Conservation (phyloP, 1,284 basidiomycete species). For the Testicularia cyperi region DNA sequence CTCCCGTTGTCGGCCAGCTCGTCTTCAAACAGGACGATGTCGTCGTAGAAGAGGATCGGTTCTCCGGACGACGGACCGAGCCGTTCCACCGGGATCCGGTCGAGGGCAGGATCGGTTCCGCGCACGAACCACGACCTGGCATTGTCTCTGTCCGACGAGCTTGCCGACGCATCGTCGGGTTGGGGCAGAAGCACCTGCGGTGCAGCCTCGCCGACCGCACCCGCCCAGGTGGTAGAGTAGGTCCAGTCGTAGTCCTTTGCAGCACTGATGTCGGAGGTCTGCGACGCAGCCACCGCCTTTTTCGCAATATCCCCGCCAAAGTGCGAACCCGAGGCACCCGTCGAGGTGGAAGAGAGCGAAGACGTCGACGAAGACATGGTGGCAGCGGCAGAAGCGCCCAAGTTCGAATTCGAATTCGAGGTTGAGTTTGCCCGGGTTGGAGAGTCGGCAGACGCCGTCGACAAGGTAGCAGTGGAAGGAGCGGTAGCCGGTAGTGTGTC, state of each 20-base stretch:
- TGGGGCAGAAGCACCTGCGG: slow-evolving; percentile 11
- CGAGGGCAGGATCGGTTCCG: slow-evolving; percentile 42
- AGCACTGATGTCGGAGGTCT: slow-evolving; percentile 25
- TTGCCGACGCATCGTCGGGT: not conserved
- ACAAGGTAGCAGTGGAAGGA: not conserved
- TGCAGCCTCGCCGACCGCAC: slow-evolving; percentile 62
- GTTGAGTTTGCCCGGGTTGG: too few species aligned
- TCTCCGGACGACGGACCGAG: slow-evolving; percentile 50
- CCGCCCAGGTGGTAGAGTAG: slow-evolving; percentile 84
- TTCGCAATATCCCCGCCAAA: slow-evolving; percentile 26
- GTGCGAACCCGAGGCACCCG: too few species aligned
- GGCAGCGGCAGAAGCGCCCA: not conserved
- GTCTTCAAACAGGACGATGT: slow-evolving; percentile 57
- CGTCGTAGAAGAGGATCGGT: slow-evolving; percentile 59
- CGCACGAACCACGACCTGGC: slow-evolving; percentile 16
- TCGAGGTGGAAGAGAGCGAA: not conserved
- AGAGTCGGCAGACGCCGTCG: not conserved
- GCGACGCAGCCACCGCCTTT: slow-evolving; percentile 4
- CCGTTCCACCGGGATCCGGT: slow-evolving; percentile 55
- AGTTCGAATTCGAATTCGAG: too few species aligned
- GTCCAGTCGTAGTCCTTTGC: slow-evolving; percentile 84
- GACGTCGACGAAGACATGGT: not conserved
- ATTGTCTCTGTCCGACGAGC: not conserved
- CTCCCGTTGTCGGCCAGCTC: slow-evolving; percentile 59
- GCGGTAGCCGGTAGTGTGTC: slow-evolving; percentile 22